Percentiles rank a stretch among this genome's conserved stretches.
Evolutionary conservation across 257 asterid genomes (phyloP).

Genomic region (Nyctanthes arbortristis): DNA sequence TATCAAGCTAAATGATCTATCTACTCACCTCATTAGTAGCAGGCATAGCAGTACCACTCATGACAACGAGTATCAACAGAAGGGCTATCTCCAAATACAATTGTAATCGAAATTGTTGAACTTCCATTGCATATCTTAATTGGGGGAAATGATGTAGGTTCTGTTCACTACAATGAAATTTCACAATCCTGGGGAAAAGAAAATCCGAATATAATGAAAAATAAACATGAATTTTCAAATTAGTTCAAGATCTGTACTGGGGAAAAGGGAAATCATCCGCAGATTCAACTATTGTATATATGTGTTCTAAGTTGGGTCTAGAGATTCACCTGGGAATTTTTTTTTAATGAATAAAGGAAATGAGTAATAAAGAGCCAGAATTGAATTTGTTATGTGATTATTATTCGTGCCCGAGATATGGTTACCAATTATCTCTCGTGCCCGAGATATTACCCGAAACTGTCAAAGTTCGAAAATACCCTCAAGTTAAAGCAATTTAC

Average conservation of each 20-base stretch:
- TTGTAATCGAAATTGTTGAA: conserved; percentile 16
- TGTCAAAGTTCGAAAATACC: too few relatives aligned
- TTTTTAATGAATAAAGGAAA: too few relatives aligned
- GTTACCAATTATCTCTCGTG: too few relatives aligned
- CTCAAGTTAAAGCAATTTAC: too few relatives aligned
- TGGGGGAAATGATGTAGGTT: neutral
- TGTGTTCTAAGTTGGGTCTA: too few relatives aligned
- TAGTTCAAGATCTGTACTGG: neutral
- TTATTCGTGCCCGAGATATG: too few relatives aligned
- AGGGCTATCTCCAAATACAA: conserved; percentile 3
- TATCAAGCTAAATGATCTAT: neutral
- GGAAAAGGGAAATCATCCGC: neutral
- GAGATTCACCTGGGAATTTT: too few relatives aligned
- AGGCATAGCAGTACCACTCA: conserved; percentile 15
- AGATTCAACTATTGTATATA: too few relatives aligned
- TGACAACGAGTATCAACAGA: conserved; percentile 27
- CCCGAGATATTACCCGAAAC: too few relatives aligned
- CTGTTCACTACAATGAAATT: neutral
- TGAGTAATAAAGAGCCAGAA: too few relatives aligned
- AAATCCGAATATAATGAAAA: neutral
- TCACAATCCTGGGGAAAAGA: neutral
- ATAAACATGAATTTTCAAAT: neutral
- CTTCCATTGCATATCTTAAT: conserved; percentile 28
- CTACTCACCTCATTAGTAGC: conserved; percentile 37
- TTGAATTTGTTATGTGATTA: too few relatives aligned